Conservation (phyloP, 1,139 yeast species). For the Wickerhamomyces sp. region DNA sequence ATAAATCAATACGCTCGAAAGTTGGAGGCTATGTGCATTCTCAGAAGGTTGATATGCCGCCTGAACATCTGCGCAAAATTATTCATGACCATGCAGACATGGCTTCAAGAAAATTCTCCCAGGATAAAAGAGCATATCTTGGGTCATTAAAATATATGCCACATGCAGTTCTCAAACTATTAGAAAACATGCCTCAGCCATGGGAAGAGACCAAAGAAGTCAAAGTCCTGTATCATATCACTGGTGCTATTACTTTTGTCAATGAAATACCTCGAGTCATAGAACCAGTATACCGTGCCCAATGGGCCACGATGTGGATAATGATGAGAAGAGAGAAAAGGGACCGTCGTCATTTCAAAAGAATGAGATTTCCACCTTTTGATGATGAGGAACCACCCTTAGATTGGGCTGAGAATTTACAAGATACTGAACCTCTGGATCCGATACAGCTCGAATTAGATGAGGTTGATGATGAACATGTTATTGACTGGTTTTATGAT, state of each 20-base stretch:
- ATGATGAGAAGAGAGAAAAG: constrained; percentile 93
- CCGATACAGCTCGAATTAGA: constrained; percentile 64
- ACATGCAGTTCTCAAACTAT: constrained; percentile 81
- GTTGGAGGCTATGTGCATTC: constrained; percentile 44
- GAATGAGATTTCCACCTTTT: constrained; percentile 93
- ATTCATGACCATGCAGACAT: constrained; percentile 84
- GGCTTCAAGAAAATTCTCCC: constrained; percentile 74
- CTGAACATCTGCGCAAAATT: constrained; percentile 86
- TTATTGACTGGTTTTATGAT: constrained; percentile 79
- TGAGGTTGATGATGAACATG: constrained; percentile 51
- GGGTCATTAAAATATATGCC: constrained; percentile 96
- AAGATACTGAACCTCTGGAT: constrained; percentile 67
- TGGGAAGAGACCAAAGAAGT: constrained; percentile 92
- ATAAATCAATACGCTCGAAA: constrained; percentile 24
- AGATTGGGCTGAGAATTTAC: constrained; percentile 74
- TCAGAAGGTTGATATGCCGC: constrained; percentile 83
- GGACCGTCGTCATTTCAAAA: constrained; percentile 82
- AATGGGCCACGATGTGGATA: constrained; percentile 93
- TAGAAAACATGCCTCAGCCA: constrained; percentile 98
- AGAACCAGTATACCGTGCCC: constrained; percentile 88
- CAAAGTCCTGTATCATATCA: constrained; percentile 78
- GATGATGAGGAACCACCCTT: constrained; percentile 97
- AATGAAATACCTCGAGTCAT: constrained; percentile 89
- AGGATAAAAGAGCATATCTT: constrained; percentile 81
- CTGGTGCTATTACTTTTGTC: constrained; percentile 95